Base-by-base conservation (phyloP, 1,139 yeast genomes). In the Geotrichum citri-aurantii region DNA sequence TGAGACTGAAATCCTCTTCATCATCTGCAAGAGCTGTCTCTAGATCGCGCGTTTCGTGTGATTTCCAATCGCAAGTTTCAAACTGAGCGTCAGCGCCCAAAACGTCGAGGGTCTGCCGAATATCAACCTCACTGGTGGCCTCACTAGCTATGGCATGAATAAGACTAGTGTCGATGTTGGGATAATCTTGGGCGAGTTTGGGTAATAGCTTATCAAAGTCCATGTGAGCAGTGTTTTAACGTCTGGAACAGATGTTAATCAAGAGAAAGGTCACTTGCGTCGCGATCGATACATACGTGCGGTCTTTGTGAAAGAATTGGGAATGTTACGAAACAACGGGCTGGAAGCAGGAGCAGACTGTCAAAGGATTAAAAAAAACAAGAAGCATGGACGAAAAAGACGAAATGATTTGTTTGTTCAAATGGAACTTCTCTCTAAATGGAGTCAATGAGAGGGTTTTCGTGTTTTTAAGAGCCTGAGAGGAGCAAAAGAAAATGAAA, bases 1-100 rank as follows among this genome's bases (percentile, higher is more conserved):
- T 48, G 14, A 54, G 40, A 26, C 56, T 52, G 29, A 40, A 53
- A 24, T 44, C 44, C 44, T 57, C 59, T 6, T 40, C 23, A 24
- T 42, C 29, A 31, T 57, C 54, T 27, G 50, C 44, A 1, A 57
- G 40, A 12, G 59, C 59, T 1, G 7, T 24, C 26, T 57, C 54
- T 24, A 57, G 52, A 33, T 57, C 56, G 10, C 19, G 27, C 12
- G 26, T 33, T 17, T 57, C 59, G 17, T 52, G 56, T 17, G 40
- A 29, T 24, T 49, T 57, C 59, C 59, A 57, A 47, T 44, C 52
- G 10, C 50, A 21, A n/a, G 52, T 26, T 26, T 52, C 47, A 10
- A 49, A 53, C 54, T 57, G 48, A 24, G 56, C 54, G n/a, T 49
- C 55, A 5, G 42, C 11, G 31, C 33, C 49, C 23, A 57, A 47